These are phyloP conservation scores for Cudoniella acicularis DNA, from an alignment of 495 filamentous ascomycete species.

Conservation along the genomic window DNA sequence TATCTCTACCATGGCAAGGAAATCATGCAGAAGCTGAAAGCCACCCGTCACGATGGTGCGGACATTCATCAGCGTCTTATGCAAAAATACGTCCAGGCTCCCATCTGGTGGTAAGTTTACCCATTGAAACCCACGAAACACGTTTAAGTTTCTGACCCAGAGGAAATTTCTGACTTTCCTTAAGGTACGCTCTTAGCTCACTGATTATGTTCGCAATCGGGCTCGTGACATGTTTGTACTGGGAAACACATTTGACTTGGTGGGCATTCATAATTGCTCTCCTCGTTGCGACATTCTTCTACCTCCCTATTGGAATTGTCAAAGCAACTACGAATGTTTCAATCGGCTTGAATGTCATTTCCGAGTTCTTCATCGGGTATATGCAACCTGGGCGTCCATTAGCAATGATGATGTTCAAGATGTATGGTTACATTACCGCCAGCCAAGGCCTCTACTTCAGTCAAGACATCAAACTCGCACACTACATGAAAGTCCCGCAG, in stretches of 20 bases:
- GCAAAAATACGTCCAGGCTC: conserved; percentile 52
- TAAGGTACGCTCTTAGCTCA: conserved; percentile 47
- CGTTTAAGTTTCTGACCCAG: no score
- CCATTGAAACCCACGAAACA: no score
- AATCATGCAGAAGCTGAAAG: conserved; percentile 39
- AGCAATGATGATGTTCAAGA: conserved; percentile 55
- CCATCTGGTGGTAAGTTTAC: conserved; percentile 49
- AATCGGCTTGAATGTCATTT: conserved; percentile 65
- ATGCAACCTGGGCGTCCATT: conserved; percentile 63
- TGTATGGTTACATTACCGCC: conserved; percentile 57
- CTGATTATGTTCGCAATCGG: conserved; percentile 53
- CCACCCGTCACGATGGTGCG: neutral
- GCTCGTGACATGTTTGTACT: conserved; percentile 58
- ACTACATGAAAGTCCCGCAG: conserved; percentile 60
- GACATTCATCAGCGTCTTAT: conserved; percentile 35
- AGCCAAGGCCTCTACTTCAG: conserved; percentile 54
- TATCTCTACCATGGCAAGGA: conserved; percentile 61
- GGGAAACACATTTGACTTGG: conserved; percentile 60
- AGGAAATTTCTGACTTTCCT: conserved; percentile 52
- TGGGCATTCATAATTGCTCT: conserved; percentile 67
- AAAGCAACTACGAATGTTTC: conserved; percentile 66
- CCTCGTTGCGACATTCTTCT: conserved; percentile 48
- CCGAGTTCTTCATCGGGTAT: conserved; percentile 70
- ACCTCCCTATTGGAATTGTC: conserved; percentile 52
- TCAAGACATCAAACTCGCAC: conserved; percentile 54